These are phyloP conservation scores for Volvariella volvacea DNA, from an alignment of 1,284 basidiomycete species.

Conservation along the genomic window DNA sequence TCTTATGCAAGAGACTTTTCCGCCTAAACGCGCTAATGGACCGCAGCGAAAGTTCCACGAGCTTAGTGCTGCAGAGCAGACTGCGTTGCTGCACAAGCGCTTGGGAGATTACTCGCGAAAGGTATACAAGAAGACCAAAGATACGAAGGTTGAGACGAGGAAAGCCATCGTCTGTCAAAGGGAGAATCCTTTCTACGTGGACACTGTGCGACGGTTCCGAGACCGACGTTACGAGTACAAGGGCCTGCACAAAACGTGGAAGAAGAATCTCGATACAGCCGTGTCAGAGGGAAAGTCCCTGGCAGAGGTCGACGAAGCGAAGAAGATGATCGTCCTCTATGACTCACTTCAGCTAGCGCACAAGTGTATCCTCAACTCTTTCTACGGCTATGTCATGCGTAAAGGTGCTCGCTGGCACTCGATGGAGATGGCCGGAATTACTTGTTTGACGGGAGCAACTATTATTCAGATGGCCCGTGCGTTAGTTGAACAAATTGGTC, in stretches of 20 bases:
- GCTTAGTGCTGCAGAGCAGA: conserved; percentile 83
- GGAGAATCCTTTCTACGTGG: conserved; percentile 99
- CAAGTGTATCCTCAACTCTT: conserved; percentile 99
- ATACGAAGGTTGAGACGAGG: conserved; percentile 92
- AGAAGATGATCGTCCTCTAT: conserved; percentile 99
- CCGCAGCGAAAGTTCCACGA: conserved; percentile 83
- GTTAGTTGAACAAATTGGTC: conserved; percentile 94
- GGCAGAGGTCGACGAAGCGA: conserved; percentile 91
- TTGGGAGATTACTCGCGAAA: conserved; percentile 98
- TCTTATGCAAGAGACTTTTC: conserved; percentile 91
- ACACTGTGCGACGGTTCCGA: conserved; percentile 95
- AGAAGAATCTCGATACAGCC: conserved; percentile 91
- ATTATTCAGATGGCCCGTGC: conserved; percentile 99
- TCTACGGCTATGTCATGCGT: conserved; percentile 99
- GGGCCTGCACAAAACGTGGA: conserved; percentile 98
- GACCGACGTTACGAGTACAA: conserved; percentile 99
- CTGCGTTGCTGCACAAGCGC: conserved; percentile 91
- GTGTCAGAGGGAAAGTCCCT: conserved; percentile 63
- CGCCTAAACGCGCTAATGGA: conserved; percentile 69
- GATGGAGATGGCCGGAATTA: conserved; percentile 99
- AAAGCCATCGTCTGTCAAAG: conserved; percentile 97
- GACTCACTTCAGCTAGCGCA: conserved; percentile 99
- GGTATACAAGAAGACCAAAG: conserved; percentile 99
- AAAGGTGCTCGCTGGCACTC: conserved; percentile 99
- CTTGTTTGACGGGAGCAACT: conserved; percentile 96